Conservation (phyloP, 2,329 filamentous ascomycete species). For the Penicillium sp. region DNA sequence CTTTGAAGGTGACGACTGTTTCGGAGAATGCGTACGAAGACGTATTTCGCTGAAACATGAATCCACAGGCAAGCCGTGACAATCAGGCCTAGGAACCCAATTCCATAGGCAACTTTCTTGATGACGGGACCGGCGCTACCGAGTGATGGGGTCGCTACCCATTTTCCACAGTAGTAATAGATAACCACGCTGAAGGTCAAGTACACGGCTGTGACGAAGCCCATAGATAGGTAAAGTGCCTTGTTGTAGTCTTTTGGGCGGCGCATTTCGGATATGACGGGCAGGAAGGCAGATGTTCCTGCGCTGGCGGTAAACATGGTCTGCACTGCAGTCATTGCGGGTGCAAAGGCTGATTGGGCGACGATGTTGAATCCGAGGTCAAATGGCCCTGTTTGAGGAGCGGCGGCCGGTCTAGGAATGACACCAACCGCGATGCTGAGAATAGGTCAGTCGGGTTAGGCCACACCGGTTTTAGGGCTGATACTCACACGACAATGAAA, state of each 20-base stretch:
- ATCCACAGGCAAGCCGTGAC: conserved; percentile 46
- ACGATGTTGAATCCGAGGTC: conserved; percentile 55
- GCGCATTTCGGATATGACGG: conserved; percentile 60
- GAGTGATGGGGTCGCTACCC: conserved; percentile 58
- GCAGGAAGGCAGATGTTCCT: conserved; percentile 55
- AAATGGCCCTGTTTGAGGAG: conserved; percentile 53
- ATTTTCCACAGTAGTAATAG: conserved; percentile 56
- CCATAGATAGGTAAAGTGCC: conserved; percentile 55
- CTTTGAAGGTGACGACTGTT: conserved; percentile 47
- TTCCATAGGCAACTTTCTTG: conserved; percentile 58
- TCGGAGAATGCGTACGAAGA: conserved; percentile 51
- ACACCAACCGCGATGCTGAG: conserved; percentile 44
- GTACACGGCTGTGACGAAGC: conserved; percentile 52
- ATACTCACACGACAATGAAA: conserved; percentile 46
- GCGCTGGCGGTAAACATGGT: conserved; percentile 56
- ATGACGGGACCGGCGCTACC: conserved; percentile 52
- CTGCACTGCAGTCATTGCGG: conserved; percentile 52
- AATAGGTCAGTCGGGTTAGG: not conserved
- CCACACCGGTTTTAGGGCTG: not conserved
- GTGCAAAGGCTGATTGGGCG: conserved; percentile 52
- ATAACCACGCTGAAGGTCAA: conserved; percentile 55
- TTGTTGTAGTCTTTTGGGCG: conserved; percentile 55
- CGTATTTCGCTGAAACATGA: conserved; percentile 48
- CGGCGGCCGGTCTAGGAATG: conserved; percentile 55
- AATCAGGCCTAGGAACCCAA: conserved; percentile 51